Percentiles rank a stretch among this genome's conserved stretches.
Evolutionary conservation across 2,329 filamentous ascomycete genomes (phyloP).

Genomic region (Aspergillus bombycis): DNA sequence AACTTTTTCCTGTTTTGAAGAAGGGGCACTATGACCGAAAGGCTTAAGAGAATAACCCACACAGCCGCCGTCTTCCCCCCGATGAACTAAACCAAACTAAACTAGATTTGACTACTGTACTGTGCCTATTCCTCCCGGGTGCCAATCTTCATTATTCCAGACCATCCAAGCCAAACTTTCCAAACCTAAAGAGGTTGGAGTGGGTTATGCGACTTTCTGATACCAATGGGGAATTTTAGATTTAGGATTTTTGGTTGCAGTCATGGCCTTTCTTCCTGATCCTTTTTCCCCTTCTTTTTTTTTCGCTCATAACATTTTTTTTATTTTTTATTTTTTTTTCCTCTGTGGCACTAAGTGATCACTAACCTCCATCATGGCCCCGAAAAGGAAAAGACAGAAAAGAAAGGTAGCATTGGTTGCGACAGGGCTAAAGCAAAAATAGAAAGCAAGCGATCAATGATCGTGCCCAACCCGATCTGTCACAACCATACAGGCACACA

Average conservation of each 20-base stretch:
- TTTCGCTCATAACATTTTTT: neutral
- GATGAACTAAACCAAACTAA: slow-evolving; percentile 8
- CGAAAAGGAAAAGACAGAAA: neutral
- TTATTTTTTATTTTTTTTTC: neutral
- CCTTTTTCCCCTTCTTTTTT: neutral
- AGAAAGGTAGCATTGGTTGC: slow-evolving; percentile 1
- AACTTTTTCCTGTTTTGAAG: slow-evolving; percentile 8
- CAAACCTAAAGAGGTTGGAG: slow-evolving; percentile 19
- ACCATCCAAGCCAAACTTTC: slow-evolving; percentile 15
- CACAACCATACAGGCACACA: slow-evolving; percentile 16
- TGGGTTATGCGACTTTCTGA: slow-evolving; percentile 12
- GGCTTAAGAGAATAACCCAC: neutral
- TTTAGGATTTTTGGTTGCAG: neutral
- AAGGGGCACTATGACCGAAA: slow-evolving; percentile 1
- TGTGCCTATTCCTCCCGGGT: slow-evolving; percentile 25
- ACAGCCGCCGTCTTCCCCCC: neutral
- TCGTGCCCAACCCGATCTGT: slow-evolving; percentile 18
- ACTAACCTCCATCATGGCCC: neutral
- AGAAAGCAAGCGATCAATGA: slow-evolving; percentile 3
- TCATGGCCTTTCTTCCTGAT: neutral
- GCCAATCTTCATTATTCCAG: slow-evolving; percentile 27
- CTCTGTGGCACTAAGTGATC: neutral
- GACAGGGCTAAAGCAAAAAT: neutral
- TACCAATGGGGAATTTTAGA: slow-evolving; percentile 14
- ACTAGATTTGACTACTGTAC: slow-evolving; percentile 16